phyloP scores from a whole-genome alignment of 2,329 filamentous ascomycete species.

The Aspergillus fructus region DNA sequence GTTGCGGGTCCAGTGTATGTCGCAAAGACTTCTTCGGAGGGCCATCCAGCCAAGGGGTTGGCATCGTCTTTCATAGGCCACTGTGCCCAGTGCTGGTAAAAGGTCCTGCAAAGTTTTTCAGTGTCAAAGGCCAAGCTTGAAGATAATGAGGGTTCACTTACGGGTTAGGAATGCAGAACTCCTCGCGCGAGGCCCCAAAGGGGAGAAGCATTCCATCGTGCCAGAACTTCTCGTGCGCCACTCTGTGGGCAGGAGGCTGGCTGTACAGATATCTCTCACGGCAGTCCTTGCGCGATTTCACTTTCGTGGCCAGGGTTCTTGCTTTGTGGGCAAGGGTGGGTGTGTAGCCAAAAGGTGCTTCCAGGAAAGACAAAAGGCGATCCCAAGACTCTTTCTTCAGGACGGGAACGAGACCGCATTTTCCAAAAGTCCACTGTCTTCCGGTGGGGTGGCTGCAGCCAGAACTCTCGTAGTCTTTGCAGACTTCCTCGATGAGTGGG shows the following conservation, averaged over 20 bases:
- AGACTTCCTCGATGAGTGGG: conserved; percentile 34
- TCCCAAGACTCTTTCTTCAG: conserved; percentile 35
- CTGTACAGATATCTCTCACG: conserved; percentile 29
- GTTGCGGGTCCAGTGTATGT: conserved; percentile 23
- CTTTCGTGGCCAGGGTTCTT: conserved; percentile 30
- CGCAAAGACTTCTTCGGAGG: conserved; percentile 23
- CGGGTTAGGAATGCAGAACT: conserved; percentile 44
- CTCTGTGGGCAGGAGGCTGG: conserved; percentile 25
- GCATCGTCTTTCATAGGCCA: conserved; percentile 43
- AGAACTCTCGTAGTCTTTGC: not conserved
- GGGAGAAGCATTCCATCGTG: conserved; percentile 43
- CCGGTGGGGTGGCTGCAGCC: conserved; percentile 17
- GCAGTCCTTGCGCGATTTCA: conserved; percentile 31
- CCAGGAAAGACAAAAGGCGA: conserved; percentile 25
- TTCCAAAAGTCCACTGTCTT: conserved; percentile 33
- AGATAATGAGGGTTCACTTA: conserved; percentile 23
- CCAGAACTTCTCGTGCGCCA: conserved; percentile 32
- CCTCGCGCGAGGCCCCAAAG: conserved; percentile 32
- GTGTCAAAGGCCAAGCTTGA: no score
- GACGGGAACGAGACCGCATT: conserved; percentile 25
- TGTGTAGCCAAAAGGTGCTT: conserved; percentile 26
- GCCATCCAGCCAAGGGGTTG: conserved; percentile 41
- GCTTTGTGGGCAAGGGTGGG: conserved; percentile 20
- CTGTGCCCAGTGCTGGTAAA: conserved; percentile 40
- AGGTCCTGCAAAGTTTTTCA: conserved; percentile 26